Evolutionary conservation across 805 yeast genomes (phyloP), one percentile per base, ranked within the genome.

Genomic region (Lipomyces orientalis): DNA sequence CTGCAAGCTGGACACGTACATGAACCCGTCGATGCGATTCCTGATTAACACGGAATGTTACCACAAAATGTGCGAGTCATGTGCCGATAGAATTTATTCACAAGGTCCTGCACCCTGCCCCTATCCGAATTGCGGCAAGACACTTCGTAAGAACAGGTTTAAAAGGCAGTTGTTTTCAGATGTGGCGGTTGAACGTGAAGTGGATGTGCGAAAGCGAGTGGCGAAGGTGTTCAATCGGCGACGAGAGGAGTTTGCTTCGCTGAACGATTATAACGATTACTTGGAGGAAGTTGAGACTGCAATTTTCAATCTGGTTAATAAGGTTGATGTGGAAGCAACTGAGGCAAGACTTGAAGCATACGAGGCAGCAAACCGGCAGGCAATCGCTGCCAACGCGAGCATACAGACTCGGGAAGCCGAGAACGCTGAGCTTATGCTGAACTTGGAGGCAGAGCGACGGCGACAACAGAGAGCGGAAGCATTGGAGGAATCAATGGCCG

Each of bases 91-190:
- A 71, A 93, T 95, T 63, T 95, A 91, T 76, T 87, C 97, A 6
- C 81, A 90, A 61, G 99, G 99, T 2, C 99, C 99, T 0, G 95
- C 97, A 0, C 95, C 93, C 25, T 95, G 99, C 77, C 99, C 99
- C 0, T 94, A 93, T 77, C 90, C 93, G 3, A 88, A 89, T 62
- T 95, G 99, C 81, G 93, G 89, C 65, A 91, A 90, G 81, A 91
- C 89, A 10, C 81, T 95, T 69, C 83, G 99, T 73, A 91, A 90
- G 83, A 91, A 91, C 79, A 87, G 87, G 80, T 95, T 95, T 82
- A 96, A 95, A 81, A 85, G 91, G 52, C 99, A 95, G 80, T 85
- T 93, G 1, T 95, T 95, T 76, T 98, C 94, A 73, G 98, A 95
- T 78, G 85, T 95, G 52, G 82, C 79, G 7, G 97, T 95, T 2